These are phyloP conservation scores for Tolypocladium nubicola DNA, from an alignment of 2,329 filamentous ascomycete species.

Conservation along the genomic window DNA sequence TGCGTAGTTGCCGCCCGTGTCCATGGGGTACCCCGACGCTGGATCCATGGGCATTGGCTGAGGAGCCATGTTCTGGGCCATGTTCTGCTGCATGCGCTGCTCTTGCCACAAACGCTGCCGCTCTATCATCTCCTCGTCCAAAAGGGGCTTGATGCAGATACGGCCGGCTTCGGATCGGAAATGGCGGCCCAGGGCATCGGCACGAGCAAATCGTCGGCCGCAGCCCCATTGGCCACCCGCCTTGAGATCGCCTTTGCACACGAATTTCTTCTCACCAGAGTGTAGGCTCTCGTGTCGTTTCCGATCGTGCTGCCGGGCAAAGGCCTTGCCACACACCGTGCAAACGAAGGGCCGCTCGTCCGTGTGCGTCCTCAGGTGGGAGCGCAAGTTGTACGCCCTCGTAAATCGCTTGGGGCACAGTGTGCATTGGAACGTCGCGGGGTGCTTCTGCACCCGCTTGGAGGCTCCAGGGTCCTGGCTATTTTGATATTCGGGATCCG, in stretches of 20 bases:
- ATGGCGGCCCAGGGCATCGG: constrained; percentile 86
- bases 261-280: constrained; percentile 96
- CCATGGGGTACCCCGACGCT: constrained; percentile 46
- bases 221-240: constrained; percentile 83
- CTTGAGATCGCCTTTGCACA: constrained; percentile 86
- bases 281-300: constrained; percentile 96
- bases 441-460: constrained; percentile 93
- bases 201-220: constrained; percentile 83
- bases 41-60: constrained; percentile 49
- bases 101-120: constrained; percentile 66
- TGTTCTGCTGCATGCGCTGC: constrained; percentile 56
- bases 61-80: constrained; percentile 49
- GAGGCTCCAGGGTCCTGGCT: constrained; percentile 48
- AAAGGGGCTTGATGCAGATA: constrained; percentile 91
- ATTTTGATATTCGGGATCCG: constrained; percentile 74
- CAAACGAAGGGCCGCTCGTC: constrained; percentile 97
- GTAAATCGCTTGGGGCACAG: constrained; percentile 95
- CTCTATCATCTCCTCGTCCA: constrained; percentile 87
- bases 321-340: constrained; percentile 92
- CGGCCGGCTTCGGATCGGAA: constrained; percentile 93
- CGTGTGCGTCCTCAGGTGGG: constrained; percentile 90
- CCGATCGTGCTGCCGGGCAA: constrained; percentile 92
- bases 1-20: constrained; percentile 47
- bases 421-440: constrained; percentile 89
- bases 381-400: constrained; percentile 89